Evolutionary conservation across 1,139 yeast species (phyloP), one percentile per base, ranked within the genome.

Genomic region (Lizanozyma gosingica): DNA sequence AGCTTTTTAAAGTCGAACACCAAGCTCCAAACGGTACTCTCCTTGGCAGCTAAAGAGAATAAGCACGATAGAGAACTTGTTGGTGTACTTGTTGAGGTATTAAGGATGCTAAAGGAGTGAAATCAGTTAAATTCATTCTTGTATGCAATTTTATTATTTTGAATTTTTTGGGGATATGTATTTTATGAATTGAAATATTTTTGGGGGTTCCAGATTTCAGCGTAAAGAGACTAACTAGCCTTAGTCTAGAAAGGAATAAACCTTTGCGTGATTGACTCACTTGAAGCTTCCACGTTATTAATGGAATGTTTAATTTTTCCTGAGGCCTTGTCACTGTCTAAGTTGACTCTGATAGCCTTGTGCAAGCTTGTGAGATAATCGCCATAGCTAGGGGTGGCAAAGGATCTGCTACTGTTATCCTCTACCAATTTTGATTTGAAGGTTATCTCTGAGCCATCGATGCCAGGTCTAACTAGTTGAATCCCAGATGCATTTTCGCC

Each of bases 361-460:
- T 85, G 94, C 45, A 84, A 60, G 39, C 70, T 71, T 3, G 78
- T 60, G 47, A 84, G 60, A 51, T 76, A 83, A 41, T 81, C 92
- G 3, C 76, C 61, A 53, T 75, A 80, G 16, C 77, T 70, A 53
- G 65, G 67, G 2, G 67, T 55, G 45, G 68, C 60, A 40, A 73
- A 77, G 34, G 76, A 67, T 1, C 81, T 71, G 43, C 80, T 57
- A 38, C 55, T 59, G 11, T 58, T 71, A 55, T 92, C 98, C 53
- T 92, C 97, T 18, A 82, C 76, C 54, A 92, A 63, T 40, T 75
- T 55, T 37, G 79, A 80, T 40, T 71, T 65, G 50, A 84, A 78
- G 41, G 73, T 78, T 34, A 60, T 56, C 48, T 80, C 83, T 2
- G 78, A 63, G 0, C 80, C 80, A 54, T 85, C 95, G 22, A 74